phyloP scores from a whole-genome alignment of 805 yeast species.

The Kuraishia piskuri region DNA sequence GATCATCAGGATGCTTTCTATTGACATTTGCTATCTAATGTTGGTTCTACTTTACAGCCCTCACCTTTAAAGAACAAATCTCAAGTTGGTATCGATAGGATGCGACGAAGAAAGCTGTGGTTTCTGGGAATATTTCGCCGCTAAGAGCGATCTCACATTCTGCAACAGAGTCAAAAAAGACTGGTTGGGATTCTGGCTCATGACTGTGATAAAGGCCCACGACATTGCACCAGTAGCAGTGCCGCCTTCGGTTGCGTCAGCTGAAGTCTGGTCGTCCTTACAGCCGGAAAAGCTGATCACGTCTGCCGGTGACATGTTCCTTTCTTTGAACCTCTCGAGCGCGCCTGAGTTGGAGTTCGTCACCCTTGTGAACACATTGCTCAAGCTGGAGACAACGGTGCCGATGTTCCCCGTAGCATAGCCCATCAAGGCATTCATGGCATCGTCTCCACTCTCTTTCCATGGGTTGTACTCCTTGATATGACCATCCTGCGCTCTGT shows the following conservation, averaged over 20 bases:
- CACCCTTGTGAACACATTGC: conserved; percentile 20
- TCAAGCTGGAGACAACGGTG: conserved; percentile 33
- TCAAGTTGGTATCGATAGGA: conserved; percentile 55
- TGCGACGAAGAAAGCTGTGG: conserved; percentile 79
- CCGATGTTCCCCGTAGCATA: conserved; percentile 45
- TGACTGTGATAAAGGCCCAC: conserved; percentile 55
- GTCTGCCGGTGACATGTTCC: conserved; percentile 62
- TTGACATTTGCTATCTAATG: background rate
- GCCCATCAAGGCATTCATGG: conserved; percentile 41
- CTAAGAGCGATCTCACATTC: conserved; percentile 56
- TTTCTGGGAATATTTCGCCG: conserved; percentile 64
- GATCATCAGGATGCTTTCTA: background rate
- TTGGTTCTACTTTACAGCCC: background rate
- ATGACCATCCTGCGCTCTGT: conserved; percentile 61
- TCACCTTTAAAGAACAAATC: conserved; percentile 23
- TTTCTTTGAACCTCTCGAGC: conserved; percentile 30
- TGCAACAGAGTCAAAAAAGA: conserved; percentile 62
- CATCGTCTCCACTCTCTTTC: conserved; percentile 57
- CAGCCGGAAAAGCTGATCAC: conserved; percentile 67
- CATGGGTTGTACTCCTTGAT: conserved; percentile 64
- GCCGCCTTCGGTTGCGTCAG: conserved; percentile 62
- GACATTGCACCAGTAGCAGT: conserved; percentile 72
- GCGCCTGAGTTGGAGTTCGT: conserved; percentile 23
- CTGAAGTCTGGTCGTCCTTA: conserved; percentile 63
- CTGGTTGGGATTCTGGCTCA: conserved; percentile 53